A percentile compares a stretch with the other conserved stretches of the same genome.
Evolutionary conservation across 2,329 filamentous ascomycete species (phyloP).

Genomic region (Zymoseptoria ardabiliae): DNA sequence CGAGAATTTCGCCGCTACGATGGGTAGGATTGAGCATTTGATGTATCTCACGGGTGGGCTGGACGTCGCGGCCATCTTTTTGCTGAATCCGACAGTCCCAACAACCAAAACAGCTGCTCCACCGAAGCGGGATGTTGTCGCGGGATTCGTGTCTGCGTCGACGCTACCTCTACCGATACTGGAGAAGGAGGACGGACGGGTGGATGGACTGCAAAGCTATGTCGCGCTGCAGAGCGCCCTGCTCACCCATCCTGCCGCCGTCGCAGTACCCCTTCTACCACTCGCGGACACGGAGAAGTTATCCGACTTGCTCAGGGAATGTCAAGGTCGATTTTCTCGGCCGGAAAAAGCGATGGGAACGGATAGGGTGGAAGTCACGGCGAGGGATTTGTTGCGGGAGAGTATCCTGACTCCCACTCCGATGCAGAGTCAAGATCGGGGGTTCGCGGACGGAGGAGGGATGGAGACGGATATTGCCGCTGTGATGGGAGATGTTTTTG

Average conservation of each 20-base stretch:
- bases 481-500: not conserved
- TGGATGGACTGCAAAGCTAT: conserved; percentile 23
- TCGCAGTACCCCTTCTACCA: conserved; percentile 23
- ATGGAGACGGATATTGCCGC: not conserved
- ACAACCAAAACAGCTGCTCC: conserved; percentile 6
- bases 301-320: conserved; percentile 18
- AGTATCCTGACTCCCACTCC: not conserved
- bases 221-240: conserved; percentile 23
- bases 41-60: conserved; percentile 22
- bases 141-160: not conserved
- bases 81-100: conserved; percentile 16
- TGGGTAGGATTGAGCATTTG: conserved; percentile 29
- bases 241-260: conserved; percentile 13
- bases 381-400: not conserved
- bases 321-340: conserved; percentile 7
- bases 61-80: conserved; percentile 27
- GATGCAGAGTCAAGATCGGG: no score
- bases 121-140: conserved; percentile 7
- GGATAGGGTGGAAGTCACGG: conserved; percentile 15
- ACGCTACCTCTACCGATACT: no score
- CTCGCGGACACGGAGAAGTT: conserved; percentile 17
- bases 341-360: conserved; percentile 8
- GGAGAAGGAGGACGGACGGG: no score
- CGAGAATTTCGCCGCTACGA: conserved; percentile 13
- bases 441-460: no score